These are phyloP conservation scores for Punica granatum DNA, from an alignment of 345 rosid species.

Conservation along the genomic window DNA sequence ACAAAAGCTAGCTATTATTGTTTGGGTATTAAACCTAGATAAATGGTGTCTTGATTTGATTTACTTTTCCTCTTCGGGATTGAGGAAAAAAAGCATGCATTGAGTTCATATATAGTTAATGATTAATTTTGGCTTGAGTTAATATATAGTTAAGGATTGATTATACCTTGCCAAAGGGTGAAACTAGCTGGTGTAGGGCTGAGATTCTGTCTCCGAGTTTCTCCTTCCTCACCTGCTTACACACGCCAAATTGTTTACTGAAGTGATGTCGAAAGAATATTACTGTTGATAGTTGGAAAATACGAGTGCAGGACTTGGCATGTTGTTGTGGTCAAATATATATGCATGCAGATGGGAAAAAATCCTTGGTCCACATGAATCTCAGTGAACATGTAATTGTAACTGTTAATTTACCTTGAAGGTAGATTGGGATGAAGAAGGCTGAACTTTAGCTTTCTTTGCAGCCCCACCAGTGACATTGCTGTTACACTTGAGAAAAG, in stretches of 20 bases:
- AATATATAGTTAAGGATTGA: neutral
- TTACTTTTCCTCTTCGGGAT: neutral
- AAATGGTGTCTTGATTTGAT: neutral
- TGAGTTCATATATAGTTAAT: neutral
- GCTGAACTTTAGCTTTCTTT: conserved; percentile 86
- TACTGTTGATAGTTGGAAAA: neutral
- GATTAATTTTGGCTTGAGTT: neutral
- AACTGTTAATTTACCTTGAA: conserved; percentile 49
- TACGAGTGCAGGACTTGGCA: neutral
- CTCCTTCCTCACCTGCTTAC: conserved; percentile 71
- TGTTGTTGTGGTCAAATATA: neutral
- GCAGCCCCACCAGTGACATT: conserved; percentile 50
- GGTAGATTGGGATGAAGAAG: conserved; percentile 47
- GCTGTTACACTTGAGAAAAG: conserved; percentile 56
- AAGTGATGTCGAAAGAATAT: neutral
- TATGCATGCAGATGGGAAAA: neutral
- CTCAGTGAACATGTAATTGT: neutral
- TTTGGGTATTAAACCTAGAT: neutral
- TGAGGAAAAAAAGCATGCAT: neutral
- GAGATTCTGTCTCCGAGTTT: conserved; percentile 74
- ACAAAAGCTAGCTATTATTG: neutral
- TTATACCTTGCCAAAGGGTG: conserved; percentile 85
- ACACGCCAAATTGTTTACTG: neutral
- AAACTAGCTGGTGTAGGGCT: conserved; percentile 90
- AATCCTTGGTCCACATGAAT: neutral